Conservation (phyloP, 2,329 filamentous ascomycete species). For the Chaetomium globosum region DNA sequence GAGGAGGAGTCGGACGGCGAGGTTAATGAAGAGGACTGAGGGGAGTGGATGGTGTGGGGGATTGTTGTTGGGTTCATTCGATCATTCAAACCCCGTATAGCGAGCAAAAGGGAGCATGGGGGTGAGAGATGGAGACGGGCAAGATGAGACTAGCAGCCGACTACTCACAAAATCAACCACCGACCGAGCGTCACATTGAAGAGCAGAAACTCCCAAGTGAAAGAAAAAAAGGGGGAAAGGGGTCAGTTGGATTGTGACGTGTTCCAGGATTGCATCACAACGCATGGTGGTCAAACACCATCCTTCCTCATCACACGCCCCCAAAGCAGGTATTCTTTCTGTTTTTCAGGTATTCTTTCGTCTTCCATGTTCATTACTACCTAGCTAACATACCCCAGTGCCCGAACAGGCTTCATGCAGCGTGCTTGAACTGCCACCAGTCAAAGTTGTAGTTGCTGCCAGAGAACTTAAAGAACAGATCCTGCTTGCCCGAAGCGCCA, state of each 20-base stretch:
- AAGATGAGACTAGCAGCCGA: neutral
- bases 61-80: neutral
- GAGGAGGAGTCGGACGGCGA: constrained; percentile 18
- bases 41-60: neutral
- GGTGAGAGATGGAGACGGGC: neutral
- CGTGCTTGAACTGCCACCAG: constrained; percentile 3
- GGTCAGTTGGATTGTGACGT: neutral
- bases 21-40: constrained; percentile 22
- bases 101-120: neutral
- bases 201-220: neutral
- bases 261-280: neutral
- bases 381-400: neutral
- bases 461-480: neutral
- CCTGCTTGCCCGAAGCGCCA: neutral
- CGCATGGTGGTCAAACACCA: too few relatives aligned
- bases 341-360: too few relatives aligned
- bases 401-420: neutral
- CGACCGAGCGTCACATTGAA: neutral
- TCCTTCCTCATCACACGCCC: too few relatives aligned
- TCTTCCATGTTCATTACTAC: too few relatives aligned
- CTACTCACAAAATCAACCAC: neutral
- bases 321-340: too few relatives aligned
- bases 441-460: constrained; percentile 1
- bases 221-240: neutral
- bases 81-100: neutral